Evolutionary conservation across 768 basidiomycete genomes (phyloP), one percentile per base, ranked within the genome.

Genomic region (Boletus reticuloceps): DNA sequence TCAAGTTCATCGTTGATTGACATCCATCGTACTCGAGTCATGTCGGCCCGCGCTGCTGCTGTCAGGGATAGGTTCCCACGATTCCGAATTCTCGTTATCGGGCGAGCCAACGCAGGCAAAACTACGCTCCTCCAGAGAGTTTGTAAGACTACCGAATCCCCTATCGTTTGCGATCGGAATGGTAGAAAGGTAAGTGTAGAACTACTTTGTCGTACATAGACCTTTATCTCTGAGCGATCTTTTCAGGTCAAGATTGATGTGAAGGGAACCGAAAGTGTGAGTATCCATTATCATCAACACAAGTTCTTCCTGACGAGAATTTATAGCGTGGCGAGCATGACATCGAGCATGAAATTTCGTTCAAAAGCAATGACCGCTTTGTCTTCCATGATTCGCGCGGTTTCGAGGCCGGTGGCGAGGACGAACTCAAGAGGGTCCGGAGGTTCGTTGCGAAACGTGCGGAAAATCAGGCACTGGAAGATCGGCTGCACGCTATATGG

Each of bases 361-460:
- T 72, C 56, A 45, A 40, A 25, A 72, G 63, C 59, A 72, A 72
- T 32, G 60, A 55, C 5, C 46, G 58, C 4, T 77, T 75, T 57
- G 65, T 76, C 20, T 77, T 77, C 52, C 77, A 77, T 38, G 76
- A 78, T 53, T 78, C 77, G 19, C 52, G 65, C 42, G 77, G 75
- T 5, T 75, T 78, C 47, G 74, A 77, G 59, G 54, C 72, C 19
- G 76, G 76, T 5, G 59, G 57, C 3, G 59, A 22, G 1, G 54
- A 59, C 3, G 70, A 77, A 53, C 51, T 75, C 4, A 50, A 64
- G 1, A 62, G 49, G 9, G 68, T 77, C 22, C 61, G 56, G 43
- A 40, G 47, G 3, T 78, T 78, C 56, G 65, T 78, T 13, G 20
- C 51, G n/a, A 22, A 65, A 20, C 53, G 66, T 10, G 56, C 72